Evolutionary conservation across 176 grass and related monocot genomes (phyloP).

Genomic region (Avena sativa): DNA sequence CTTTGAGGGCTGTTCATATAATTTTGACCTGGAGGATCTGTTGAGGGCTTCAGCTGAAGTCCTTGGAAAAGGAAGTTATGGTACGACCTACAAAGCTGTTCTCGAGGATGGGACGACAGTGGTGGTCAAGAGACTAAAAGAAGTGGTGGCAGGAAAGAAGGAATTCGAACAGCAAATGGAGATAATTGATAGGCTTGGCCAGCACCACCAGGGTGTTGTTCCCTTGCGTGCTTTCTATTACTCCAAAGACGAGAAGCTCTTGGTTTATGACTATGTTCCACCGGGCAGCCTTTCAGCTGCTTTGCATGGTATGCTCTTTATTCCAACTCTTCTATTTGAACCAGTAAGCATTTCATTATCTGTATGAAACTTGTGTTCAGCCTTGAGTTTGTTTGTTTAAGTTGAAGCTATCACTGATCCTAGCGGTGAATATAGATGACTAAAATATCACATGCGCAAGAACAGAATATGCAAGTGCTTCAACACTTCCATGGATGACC

Average conservation of each 20-base stretch:
- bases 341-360: conserved; percentile 21
- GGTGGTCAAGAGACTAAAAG: conserved; percentile 92
- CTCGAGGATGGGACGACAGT: conserved; percentile 95
- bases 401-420: background rate
- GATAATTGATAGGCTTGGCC: conserved; percentile 73
- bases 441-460: conserved; percentile 23
- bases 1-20: conserved; percentile 85
- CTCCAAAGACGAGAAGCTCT: conserved; percentile 97
- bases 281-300: conserved; percentile 67
- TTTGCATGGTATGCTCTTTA: conserved; percentile 84
- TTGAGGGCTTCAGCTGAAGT: conserved; percentile 95
- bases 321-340: conserved; percentile 27
- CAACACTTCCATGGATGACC: background rate
- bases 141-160: conserved; percentile 79
- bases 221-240: conserved; percentile 93
- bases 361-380: conserved; percentile 14
- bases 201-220: conserved; percentile 73
- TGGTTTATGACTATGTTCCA: conserved; percentile 87
- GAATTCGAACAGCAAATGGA: conserved; percentile 98
- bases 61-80: conserved; percentile 92
- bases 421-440: background rate
- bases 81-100: conserved; percentile 91
- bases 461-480: conserved; percentile 12
- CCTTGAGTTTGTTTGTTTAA: background rate
- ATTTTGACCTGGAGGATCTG: conserved; percentile 95